These are phyloP conservation scores for Flaveria floridana DNA, from an alignment of 140 eudicot genomes.

Conservation along the genomic window DNA sequence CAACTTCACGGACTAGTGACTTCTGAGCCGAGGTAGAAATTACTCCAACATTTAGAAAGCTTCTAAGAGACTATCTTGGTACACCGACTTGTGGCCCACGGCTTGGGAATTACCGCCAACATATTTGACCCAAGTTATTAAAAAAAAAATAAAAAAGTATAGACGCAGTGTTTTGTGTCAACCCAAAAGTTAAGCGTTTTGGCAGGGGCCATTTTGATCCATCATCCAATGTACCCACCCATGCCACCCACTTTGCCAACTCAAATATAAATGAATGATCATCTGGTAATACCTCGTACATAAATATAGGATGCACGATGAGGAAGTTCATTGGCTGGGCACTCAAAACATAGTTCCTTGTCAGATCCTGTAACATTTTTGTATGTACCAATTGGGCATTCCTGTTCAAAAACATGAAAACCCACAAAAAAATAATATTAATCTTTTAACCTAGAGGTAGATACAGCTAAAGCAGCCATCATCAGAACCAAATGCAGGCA, in stretches of 20 bases:
- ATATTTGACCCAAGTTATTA: not conserved
- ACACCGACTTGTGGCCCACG: too few relatives aligned
- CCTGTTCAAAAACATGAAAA: slow-evolving; percentile 46
- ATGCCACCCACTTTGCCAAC: not conserved
- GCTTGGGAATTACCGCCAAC: not conserved
- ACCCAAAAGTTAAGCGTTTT: not conserved
- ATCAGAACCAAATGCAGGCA: slow-evolving; percentile 14
- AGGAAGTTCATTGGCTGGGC: slow-evolving; percentile 84
- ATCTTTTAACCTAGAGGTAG: slow-evolving; percentile 4
- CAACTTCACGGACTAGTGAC: too few relatives aligned
- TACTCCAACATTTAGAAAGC: too few relatives aligned
- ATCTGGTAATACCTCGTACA: slow-evolving; percentile 66
- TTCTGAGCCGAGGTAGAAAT: too few relatives aligned
- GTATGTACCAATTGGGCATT: slow-evolving; percentile 89
- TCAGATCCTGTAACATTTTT: slow-evolving; percentile 90
- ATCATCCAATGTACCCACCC: not conserved
- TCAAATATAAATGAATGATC: slow-evolving; percentile 5
- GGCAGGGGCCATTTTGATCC: not conserved
- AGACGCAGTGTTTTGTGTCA: not conserved
- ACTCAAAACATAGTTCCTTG: slow-evolving; percentile 57
- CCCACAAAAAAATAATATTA: slow-evolving; percentile 8
- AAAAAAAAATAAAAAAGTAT: not conserved
- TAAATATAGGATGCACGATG: slow-evolving; percentile 64
- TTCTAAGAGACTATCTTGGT: too few relatives aligned
- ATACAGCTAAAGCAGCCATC: not conserved